phyloP scores from a whole-genome alignment of 2,329 filamentous ascomycete species.

The Fusarium sublunatum region DNA sequence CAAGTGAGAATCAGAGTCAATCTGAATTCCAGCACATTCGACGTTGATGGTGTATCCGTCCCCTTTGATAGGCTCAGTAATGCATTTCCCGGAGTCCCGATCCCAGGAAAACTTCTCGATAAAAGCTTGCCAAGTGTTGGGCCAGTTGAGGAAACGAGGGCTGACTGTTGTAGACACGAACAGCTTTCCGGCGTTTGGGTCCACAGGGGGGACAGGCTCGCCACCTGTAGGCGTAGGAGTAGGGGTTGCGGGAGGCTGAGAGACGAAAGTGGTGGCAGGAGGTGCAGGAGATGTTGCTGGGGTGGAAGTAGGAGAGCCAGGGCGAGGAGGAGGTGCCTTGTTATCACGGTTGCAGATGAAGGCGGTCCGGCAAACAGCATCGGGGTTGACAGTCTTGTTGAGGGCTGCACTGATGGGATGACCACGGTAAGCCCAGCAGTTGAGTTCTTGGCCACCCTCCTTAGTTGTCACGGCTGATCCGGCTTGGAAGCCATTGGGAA shows the following conservation, averaged over 20 bases:
- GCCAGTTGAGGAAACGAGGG: constrained; percentile 56
- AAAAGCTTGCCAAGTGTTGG: constrained; percentile 53
- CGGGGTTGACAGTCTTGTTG: constrained; percentile 53
- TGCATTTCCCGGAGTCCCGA: constrained; percentile 51
- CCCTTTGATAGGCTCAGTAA: constrained; percentile 49
- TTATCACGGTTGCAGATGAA: constrained; percentile 56
- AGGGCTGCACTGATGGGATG: constrained; percentile 53
- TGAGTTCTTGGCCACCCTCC: constrained; percentile 54
- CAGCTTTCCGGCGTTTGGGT: constrained; percentile 48
- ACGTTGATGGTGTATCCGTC: constrained; percentile 53
- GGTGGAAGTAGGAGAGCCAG: constrained; percentile 51
- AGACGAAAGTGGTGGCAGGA: constrained; percentile 51
- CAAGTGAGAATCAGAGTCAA: constrained; percentile 55
- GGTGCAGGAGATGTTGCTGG: constrained; percentile 48
- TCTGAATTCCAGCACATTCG: constrained; percentile 52
- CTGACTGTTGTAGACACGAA: constrained; percentile 50
- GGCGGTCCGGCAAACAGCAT: constrained; percentile 55
- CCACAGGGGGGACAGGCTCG: constrained; percentile 48
- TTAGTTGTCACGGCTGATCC: constrained; percentile 56
- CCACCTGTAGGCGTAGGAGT: constrained; percentile 39
- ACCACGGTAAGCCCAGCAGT: constrained; percentile 57
- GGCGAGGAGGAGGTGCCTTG: constrained; percentile 47
- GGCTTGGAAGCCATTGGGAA: constrained; percentile 55
- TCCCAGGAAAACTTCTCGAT: constrained; percentile 57
- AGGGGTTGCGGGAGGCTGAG: constrained; percentile 43